Evolutionary conservation across 2,329 filamentous ascomycete species (phyloP).

Genomic region (Dichotomopilus funicola): DNA sequence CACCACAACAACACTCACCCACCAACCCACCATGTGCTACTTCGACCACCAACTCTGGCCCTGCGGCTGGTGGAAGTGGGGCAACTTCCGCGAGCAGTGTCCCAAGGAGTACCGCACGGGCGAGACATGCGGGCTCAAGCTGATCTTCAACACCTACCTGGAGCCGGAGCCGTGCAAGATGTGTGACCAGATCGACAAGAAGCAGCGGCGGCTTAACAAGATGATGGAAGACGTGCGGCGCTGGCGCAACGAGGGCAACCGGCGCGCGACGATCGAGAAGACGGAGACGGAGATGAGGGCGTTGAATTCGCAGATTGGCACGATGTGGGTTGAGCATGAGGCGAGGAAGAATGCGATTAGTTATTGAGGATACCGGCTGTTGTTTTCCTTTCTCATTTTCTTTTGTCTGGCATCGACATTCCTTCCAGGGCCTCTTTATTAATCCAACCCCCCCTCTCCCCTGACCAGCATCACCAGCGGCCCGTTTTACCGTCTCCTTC

Average conservation of each 20-base stretch:
- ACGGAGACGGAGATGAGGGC: conserved; percentile 60
- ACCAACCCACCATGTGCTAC: conserved; percentile 74
- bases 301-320: conserved; percentile 53
- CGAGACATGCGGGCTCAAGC: conserved; percentile 91
- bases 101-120: conserved; percentile 91
- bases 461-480: too few relatives aligned
- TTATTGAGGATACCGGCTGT: background rate
- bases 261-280: conserved; percentile 64
- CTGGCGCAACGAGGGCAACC: conserved; percentile 71
- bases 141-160: conserved; percentile 68
- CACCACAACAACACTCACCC: too few relatives aligned
- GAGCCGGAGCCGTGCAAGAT: conserved; percentile 66
- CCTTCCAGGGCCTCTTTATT: background rate
- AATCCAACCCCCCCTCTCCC: too few relatives aligned
- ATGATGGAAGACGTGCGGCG: conserved; percentile 68
- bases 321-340: conserved; percentile 36
- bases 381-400: background rate
- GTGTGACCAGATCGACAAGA: conserved; percentile 85
- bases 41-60: conserved; percentile 82
- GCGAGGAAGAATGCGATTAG: conserved; percentile 20
- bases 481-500: too few relatives aligned
- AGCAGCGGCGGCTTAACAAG: conserved; percentile 66
- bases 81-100: conserved; percentile 86
- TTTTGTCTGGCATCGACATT: background rate
- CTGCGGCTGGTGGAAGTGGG: conserved; percentile 94